phyloP scores from a whole-genome alignment of 2,329 filamentous ascomycete genomes.

The Cladophialophora exuberans region DNA sequence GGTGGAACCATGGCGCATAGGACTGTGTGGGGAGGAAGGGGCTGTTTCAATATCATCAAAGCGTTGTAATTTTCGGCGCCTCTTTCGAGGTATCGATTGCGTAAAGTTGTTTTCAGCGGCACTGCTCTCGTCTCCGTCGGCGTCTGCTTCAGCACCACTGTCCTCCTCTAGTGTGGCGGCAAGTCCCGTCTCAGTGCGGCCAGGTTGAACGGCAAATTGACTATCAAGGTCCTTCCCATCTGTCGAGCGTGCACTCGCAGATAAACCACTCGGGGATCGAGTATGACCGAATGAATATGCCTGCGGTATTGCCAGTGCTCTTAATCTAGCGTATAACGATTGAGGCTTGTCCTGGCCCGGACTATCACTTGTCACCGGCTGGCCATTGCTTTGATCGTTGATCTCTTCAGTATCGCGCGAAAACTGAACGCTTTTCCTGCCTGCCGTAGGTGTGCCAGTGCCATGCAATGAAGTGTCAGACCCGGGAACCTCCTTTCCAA shows the following conservation, averaged over 20 bases:
- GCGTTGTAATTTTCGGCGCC: conserved; percentile 65
- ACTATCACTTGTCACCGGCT: conserved; percentile 62
- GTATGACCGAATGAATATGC: conserved; percentile 49
- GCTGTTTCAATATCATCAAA: conserved; percentile 63
- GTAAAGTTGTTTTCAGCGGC: conserved; percentile 70
- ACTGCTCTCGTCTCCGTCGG: conserved; percentile 77
- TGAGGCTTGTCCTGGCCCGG: conserved; percentile 64
- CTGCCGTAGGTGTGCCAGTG: conserved; percentile 18
- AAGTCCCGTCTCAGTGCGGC: conserved; percentile 53
- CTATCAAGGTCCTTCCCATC: conserved; percentile 44
- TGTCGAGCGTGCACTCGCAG: conserved; percentile 42
- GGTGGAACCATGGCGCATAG: conserved; percentile 36
- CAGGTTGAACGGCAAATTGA: conserved; percentile 49
- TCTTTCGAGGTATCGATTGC: conserved; percentile 58
- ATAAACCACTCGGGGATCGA: conserved; percentile 53
- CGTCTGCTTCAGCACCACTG: conserved; percentile 62
- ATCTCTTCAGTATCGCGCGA: conserved; percentile 58
- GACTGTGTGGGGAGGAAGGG: conserved; percentile 66
- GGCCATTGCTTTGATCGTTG: conserved; percentile 53
- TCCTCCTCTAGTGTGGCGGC: conserved; percentile 60
- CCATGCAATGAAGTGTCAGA: conserved; percentile 17
- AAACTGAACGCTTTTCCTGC: conserved; percentile 71
- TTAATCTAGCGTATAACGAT: conserved; percentile 77
- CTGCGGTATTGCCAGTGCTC: conserved; percentile 67
- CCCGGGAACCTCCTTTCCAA: conserved; percentile 16